Base-by-base conservation (phyloP, 2,329 filamentous ascomycete genomes). In the Triangularia verruculosa region DNA sequence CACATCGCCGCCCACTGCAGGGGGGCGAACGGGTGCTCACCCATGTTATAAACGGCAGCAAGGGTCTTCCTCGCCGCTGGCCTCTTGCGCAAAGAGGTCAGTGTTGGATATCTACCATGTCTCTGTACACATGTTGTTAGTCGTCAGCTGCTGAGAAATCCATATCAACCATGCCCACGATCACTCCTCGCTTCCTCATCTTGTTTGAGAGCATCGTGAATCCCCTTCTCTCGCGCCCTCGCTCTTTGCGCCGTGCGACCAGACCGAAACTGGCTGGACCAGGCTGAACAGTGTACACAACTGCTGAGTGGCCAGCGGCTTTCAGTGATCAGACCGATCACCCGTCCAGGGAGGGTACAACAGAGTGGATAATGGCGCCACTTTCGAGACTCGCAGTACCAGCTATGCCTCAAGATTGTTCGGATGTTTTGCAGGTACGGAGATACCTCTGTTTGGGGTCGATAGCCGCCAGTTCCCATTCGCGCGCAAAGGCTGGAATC, bases 321-420 rank as follows among this genome's bases (percentile, higher is more conserved):
- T 58, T 56, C 61, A 64, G 67, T 66, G 70, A 68, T 71, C 65
- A 67, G 68, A 68, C 64, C 69, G 70, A 70, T 69, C 68, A 61
- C 69, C 63, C 63, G 63, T 58, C 62, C 66, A 59, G 53, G 61
- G 57, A 64, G 66, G 60, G 66, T 61, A 63, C 58, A 24, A 51
- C 53, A 51, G 61, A 61, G 75, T 75, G 74, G 75, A 71, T 71
- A 71, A 74, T 77, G 72, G 72, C 72, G 71, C 75, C 72, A 76
- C 70, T 72, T 70, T 65, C 57, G 57, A 61, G n/a, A 39, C 28
- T 34, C 12, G 39, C 17, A 55, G 51, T 54, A 54, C 66, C 52
- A 51, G 47, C n/a, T 28, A 24, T 66, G 61, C 66, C 61, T 64
- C 67, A 64, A 60, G 24, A 22, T 60, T 60, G 43, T 67, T 54